phyloP scores from a whole-genome alignment of 2,329 filamentous ascomycete genomes.

The Colletotrichum plurivorum region DNA sequence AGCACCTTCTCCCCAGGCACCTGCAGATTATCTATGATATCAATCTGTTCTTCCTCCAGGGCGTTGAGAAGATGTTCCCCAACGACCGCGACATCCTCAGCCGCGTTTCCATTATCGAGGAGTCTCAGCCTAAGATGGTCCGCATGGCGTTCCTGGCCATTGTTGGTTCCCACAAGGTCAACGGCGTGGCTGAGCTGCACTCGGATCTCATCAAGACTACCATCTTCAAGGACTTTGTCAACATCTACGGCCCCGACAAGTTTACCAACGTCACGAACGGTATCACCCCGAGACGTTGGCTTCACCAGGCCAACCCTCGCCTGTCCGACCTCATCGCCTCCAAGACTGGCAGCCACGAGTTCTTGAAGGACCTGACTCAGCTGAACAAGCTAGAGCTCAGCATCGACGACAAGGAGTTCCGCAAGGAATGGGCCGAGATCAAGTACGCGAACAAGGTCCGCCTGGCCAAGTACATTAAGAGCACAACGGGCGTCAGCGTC shows the following conservation, averaged over 20 bases:
- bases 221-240: conserved; percentile 99
- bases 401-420: conserved; percentile 89
- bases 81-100: conserved; percentile 87
- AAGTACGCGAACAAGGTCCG: conserved; percentile 96
- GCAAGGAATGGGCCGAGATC: conserved; percentile 95
- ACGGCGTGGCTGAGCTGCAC: conserved; percentile 96
- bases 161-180: conserved; percentile 99
- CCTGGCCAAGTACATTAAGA: conserved; percentile 91
- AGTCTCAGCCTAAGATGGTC: conserved; percentile 97
- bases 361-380: conserved; percentile 90
- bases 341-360: conserved; percentile 86
- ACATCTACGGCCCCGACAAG: conserved; percentile 95
- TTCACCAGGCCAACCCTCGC: conserved; percentile 96
- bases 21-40: conserved; percentile 99
- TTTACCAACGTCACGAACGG: conserved; percentile 99
- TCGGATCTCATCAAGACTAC: conserved; percentile 98
- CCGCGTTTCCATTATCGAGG: conserved; percentile 97
- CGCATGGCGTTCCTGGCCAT: conserved; percentile 97
- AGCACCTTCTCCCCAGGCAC: conserved; percentile 93
- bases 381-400: conserved; percentile 89
- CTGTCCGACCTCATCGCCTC: conserved; percentile 92
- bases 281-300: conserved; percentile 94
- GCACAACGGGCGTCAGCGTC: conserved; percentile 82
- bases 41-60: conserved; percentile 93
- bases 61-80: conserved; percentile 91